phyloP scores from a whole-genome alignment of 169 alveolate species.

The Plasmodium vivax region DNA sequence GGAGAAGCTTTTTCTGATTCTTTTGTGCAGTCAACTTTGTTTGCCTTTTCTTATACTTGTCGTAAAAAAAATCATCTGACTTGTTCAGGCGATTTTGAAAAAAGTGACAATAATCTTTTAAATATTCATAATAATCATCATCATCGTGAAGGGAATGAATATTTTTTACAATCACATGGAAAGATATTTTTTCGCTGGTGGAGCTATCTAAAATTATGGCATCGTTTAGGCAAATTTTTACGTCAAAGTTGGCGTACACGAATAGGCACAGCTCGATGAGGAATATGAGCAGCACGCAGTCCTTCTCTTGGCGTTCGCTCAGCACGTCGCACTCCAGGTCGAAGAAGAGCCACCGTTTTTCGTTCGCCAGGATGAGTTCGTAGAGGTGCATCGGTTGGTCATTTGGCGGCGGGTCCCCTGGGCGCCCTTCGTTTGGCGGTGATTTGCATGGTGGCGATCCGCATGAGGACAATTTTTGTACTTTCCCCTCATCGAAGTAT shows the following conservation, averaged over 20 bases:
- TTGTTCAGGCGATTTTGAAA: conserved; percentile 6
- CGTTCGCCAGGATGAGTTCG: conserved; percentile 55
- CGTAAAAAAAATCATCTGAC: conserved; percentile 29
- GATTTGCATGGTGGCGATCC: neutral
- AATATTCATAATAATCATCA: conserved; percentile 62
- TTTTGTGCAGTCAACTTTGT: neutral
- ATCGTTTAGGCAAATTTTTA: conserved; percentile 67
- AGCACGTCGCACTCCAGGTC: conserved; percentile 65
- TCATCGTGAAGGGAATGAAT: conserved; percentile 21
- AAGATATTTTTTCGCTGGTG: conserved; percentile 52
- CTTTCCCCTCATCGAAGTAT: conserved; percentile 13
- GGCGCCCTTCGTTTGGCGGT: neutral
- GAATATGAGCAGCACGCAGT: conserved; percentile 43
- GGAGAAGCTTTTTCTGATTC: neutral
- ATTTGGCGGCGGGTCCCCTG: neutral
- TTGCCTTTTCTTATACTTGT: conserved; percentile 56
- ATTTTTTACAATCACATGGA: conserved; percentile 73
- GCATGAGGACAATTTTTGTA: neutral
- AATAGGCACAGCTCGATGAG: conserved; percentile 60
- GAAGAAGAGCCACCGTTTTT: conserved; percentile 71
- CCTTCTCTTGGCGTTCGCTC: conserved; percentile 25
- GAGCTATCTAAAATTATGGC: conserved; percentile 70
- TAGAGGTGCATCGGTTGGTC: conserved; percentile 48
- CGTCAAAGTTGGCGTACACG: conserved; percentile 16
- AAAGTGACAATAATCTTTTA: conserved; percentile 62